Conservation (phyloP, 345 rosid species). For the Brassica rapa region DNA sequence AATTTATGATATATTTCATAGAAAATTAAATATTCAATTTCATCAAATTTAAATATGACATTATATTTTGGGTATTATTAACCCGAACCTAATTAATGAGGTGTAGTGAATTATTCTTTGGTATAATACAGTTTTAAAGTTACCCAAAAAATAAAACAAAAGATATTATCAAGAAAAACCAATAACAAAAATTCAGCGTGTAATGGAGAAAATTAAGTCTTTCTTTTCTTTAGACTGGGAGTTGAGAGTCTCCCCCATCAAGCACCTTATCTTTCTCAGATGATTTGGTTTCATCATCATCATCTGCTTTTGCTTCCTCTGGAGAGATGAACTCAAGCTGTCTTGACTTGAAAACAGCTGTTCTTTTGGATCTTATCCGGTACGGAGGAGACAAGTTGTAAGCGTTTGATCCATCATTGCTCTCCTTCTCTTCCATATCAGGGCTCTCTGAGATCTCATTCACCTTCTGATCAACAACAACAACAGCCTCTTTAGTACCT, state of each 20-base stretch:
- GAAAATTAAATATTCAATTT: not conserved
- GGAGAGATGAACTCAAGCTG: slow-evolving; percentile 80
- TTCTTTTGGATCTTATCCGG: slow-evolving; percentile 75
- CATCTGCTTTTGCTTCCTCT: slow-evolving; percentile 46
- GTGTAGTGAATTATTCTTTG: slow-evolving; percentile 13
- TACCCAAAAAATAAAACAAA: not conserved
- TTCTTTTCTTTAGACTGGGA: not conserved
- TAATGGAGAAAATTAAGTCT: not conserved
- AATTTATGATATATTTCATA: not conserved
- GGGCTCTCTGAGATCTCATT: slow-evolving; percentile 48
- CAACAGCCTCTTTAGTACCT: slow-evolving; percentile 32
- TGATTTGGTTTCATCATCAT: slow-evolving; percentile 46
- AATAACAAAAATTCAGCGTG: slow-evolving; percentile 17
- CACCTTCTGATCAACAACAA: slow-evolving; percentile 39
- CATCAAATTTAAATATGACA: not conserved
- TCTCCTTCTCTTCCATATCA: slow-evolving; percentile 38
- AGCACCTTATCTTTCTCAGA: slow-evolving; percentile 31
- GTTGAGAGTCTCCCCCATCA: slow-evolving; percentile 19
- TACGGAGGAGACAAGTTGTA: slow-evolving; percentile 91
- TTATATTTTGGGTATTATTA: not conserved
- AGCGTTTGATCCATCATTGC: slow-evolving; percentile 42
- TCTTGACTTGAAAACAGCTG: slow-evolving; percentile 77
- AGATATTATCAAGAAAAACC: not conserved
- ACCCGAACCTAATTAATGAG: slow-evolving; percentile 10
- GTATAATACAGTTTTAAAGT: slow-evolving; percentile 8